Conservation (phyloP, 805 yeast genomes). For the Maudiozyma bulderi region DNA sequence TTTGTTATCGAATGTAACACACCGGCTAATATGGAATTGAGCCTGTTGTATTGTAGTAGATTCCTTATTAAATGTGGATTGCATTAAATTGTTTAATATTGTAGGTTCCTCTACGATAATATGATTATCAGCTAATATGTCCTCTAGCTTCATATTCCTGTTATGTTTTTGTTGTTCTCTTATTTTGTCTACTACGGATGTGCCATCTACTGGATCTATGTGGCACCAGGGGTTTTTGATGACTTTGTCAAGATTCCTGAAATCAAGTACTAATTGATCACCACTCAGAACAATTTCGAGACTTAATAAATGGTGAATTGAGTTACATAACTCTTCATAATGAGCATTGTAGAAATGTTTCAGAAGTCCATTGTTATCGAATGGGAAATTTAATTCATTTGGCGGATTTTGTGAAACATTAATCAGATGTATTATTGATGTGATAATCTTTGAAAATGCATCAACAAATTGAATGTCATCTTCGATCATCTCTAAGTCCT, state of each 20-base stretch:
- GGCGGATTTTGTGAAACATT: conserved; percentile 40
- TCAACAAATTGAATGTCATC: conserved; percentile 25
- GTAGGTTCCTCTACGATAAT: conserved; percentile 25
- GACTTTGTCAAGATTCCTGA: conserved; percentile 41
- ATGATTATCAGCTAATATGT: conserved; percentile 34
- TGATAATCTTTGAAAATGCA: conserved; percentile 14
- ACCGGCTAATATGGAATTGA: conserved; percentile 48
- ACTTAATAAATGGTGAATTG: conserved; percentile 33
- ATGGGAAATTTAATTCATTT: conserved; percentile 49
- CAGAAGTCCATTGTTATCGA: conserved; percentile 35
- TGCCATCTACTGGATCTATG: conserved; percentile 36
- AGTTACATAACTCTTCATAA: conserved; percentile 19
- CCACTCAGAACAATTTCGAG: conserved; percentile 51
- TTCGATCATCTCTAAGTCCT: conserved; percentile 36
- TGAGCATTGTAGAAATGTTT: conserved; percentile 37
- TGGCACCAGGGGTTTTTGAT: conserved; percentile 55
- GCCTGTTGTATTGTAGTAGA: conserved; percentile 31
- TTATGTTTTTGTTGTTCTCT: conserved; percentile 45
- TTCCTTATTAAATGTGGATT: conserved; percentile 29
- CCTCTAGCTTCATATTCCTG: conserved; percentile 31
- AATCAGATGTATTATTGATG: conserved; percentile 16
- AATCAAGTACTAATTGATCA: conserved; percentile 54
- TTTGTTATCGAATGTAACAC: conserved; percentile 47
- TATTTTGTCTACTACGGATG: conserved; percentile 49
- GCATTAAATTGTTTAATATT: conserved; percentile 28